Evolutionary conservation across 148 eudicot species (phyloP).

Genomic region (Chenopodium suecicum): DNA sequence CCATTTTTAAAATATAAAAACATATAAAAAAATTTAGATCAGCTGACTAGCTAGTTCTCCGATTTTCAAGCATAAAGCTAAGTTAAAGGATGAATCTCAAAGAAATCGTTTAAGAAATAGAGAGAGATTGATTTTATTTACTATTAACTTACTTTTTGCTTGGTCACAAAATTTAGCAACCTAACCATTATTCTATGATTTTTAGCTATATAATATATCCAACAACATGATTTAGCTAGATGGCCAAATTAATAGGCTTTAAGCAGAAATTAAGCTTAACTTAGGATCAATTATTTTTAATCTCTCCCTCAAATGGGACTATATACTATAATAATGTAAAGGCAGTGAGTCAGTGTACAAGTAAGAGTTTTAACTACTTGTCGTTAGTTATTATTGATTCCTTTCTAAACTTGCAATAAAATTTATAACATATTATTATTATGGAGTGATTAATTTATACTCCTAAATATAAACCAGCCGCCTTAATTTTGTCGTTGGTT

Average conservation of each 20-base stretch:
- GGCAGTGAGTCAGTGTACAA: neutral
- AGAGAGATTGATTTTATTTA: no score
- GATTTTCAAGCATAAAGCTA: no score
- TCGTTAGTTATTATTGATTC: slow-evolving; percentile 5
- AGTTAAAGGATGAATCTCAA: no score
- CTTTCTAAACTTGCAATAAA: neutral
- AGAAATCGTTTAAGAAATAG: no score
- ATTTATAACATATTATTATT: neutral
- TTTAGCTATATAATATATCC: neutral
- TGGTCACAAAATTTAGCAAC: neutral
- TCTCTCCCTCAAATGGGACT: neutral
- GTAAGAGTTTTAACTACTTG: neutral
- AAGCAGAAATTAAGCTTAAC: neutral
- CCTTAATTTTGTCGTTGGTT: slow-evolving; percentile 28
- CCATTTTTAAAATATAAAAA: neutral
- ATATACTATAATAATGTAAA: neutral
- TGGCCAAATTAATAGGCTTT: neutral
- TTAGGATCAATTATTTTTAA: neutral
- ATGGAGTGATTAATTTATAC: neutral
- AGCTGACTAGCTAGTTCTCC: no score
- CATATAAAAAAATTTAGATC: no score
- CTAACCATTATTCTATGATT: no score
- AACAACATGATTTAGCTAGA: neutral
- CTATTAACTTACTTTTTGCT: neutral
- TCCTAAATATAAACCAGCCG: slow-evolving; percentile 10